Conservation (phyloP, 495 filamentous ascomycete species). For the Lophium mytilinum region DNA sequence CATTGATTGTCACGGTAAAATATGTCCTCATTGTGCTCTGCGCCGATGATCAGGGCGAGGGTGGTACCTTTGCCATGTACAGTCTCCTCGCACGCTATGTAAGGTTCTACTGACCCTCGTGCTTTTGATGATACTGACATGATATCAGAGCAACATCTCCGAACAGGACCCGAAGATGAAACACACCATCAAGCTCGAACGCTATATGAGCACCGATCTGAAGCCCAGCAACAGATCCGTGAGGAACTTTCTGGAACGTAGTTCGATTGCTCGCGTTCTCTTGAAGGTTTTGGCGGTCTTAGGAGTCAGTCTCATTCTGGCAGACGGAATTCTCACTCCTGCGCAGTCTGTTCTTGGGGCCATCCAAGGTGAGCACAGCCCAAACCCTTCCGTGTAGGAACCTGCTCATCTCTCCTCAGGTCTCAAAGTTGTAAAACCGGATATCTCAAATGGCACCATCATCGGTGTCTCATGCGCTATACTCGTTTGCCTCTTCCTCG, state of each 20-base stretch:
- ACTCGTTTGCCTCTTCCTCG: slow-evolving; percentile 55
- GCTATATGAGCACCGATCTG: slow-evolving; percentile 48
- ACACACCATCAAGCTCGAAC: slow-evolving; percentile 42
- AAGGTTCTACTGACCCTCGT: not conserved
- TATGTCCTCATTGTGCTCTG: slow-evolving; percentile 58
- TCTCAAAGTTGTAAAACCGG: slow-evolving; percentile 42
- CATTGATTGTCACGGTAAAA: slow-evolving; percentile 63
- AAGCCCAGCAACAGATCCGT: slow-evolving; percentile 42
- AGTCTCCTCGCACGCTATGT: slow-evolving; percentile 62
- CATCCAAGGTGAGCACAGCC: slow-evolving; percentile 47
- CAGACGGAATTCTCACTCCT: slow-evolving; percentile 61
- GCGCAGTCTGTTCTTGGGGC: slow-evolving; percentile 63
- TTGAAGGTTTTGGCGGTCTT: slow-evolving; percentile 59
- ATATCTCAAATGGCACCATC: slow-evolving; percentile 46
- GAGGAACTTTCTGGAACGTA: slow-evolving; percentile 50
- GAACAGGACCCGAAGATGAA: slow-evolving; percentile 5
- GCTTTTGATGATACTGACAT: not conserved
- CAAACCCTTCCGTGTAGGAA: slow-evolving; percentile 40
- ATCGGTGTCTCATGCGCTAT: slow-evolving; percentile 61
- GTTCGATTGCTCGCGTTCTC: slow-evolving; percentile 39
- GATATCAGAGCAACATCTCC: too few species aligned
- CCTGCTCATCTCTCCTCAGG: slow-evolving; percentile 54
- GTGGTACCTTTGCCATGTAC: slow-evolving; percentile 66
- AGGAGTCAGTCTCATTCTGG: slow-evolving; percentile 60
- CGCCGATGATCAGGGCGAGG: slow-evolving; percentile 68